These are phyloP conservation scores for Brassica juncea DNA, from an alignment of 345 rosid genomes.

Conservation along the genomic window DNA sequence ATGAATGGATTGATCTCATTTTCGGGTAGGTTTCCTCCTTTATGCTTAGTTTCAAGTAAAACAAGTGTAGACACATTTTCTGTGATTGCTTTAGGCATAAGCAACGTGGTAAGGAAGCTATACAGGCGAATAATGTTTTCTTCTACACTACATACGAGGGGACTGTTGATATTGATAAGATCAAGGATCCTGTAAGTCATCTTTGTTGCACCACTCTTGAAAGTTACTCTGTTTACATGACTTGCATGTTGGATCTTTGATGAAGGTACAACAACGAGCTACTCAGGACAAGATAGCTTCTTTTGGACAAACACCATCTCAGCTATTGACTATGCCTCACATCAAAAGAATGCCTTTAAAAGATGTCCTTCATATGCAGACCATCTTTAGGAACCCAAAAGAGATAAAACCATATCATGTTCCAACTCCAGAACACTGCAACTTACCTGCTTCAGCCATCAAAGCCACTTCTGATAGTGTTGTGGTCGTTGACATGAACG, in stretches of 20 bases:
- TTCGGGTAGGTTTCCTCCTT: conserved; percentile 64
- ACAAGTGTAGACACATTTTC: no score
- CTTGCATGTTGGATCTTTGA: conserved; percentile 13
- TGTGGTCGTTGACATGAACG: conserved; percentile 70
- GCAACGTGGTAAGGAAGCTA: conserved; percentile 97
- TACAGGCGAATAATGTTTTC: conserved; percentile 83
- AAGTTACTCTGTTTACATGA: conserved; percentile 11
- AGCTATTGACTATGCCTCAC: conserved; percentile 82
- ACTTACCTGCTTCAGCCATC: conserved; percentile 92
- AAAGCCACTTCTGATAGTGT: conserved; percentile 77
- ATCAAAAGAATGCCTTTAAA: conserved; percentile 68
- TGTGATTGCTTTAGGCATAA: conserved; percentile 53
- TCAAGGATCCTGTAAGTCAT: conserved; percentile 73
- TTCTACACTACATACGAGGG: conserved; percentile 94
- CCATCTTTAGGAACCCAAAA: conserved; percentile 88
- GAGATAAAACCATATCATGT: conserved; percentile 72
- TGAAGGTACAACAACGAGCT: conserved; percentile 73
- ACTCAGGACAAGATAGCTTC: conserved; percentile 82
- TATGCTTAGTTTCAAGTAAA: background rate
- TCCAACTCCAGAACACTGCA: conserved; percentile 81
- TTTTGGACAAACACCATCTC: conserved; percentile 96
- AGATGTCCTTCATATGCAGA: conserved; percentile 87
- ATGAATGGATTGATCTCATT: conserved; percentile 98
- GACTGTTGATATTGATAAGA: conserved; percentile 76
- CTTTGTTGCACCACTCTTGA: conserved; percentile 27